These are phyloP conservation scores for Pezicula radicicola DNA, from an alignment of 2,329 filamentous ascomycete species.

Conservation along the genomic window DNA sequence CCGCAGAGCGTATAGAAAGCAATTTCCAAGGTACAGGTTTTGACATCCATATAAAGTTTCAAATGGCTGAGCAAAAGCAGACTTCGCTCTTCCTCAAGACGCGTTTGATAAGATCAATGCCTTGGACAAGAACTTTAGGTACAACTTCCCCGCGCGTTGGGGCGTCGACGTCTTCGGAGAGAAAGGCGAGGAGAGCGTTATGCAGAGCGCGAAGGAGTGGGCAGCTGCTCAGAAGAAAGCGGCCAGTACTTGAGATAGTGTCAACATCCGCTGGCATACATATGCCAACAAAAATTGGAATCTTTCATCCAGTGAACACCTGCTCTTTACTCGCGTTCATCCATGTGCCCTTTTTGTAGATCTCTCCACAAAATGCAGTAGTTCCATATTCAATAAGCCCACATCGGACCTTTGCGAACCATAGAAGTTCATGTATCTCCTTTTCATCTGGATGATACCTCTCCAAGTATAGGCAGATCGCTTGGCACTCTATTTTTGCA, in stretches of 20 bases:
- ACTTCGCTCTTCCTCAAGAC: slow-evolving; percentile 30
- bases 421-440: slow-evolving; percentile 11
- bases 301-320: no score
- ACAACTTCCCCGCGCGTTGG: slow-evolving; percentile 37
- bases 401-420: slow-evolving; percentile 9
- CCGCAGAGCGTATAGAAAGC: slow-evolving; percentile 42
- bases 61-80: slow-evolving; percentile 19
- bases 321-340: no score
- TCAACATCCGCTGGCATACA: no score
- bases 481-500: slow-evolving; percentile 41
- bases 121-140: slow-evolving; percentile 34
- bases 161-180: slow-evolving; percentile 39
- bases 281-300: no score
- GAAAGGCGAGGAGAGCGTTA: slow-evolving; percentile 30
- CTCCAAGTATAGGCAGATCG: slow-evolving; percentile 42
- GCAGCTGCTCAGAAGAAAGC: slow-evolving; percentile 26
- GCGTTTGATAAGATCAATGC: slow-evolving; percentile 33
- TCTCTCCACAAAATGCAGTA: no score
- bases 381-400: no score
- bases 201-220: slow-evolving; percentile 28
- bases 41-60: background rate
- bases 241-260: no score
- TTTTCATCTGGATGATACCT: slow-evolving; percentile 20
- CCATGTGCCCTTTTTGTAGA: no score
- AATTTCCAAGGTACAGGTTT: slow-evolving; percentile 30